These are phyloP conservation scores for Ophiostoma angusticollis DNA, from an alignment of 2,329 filamentous ascomycete genomes.

Conservation along the genomic window DNA sequence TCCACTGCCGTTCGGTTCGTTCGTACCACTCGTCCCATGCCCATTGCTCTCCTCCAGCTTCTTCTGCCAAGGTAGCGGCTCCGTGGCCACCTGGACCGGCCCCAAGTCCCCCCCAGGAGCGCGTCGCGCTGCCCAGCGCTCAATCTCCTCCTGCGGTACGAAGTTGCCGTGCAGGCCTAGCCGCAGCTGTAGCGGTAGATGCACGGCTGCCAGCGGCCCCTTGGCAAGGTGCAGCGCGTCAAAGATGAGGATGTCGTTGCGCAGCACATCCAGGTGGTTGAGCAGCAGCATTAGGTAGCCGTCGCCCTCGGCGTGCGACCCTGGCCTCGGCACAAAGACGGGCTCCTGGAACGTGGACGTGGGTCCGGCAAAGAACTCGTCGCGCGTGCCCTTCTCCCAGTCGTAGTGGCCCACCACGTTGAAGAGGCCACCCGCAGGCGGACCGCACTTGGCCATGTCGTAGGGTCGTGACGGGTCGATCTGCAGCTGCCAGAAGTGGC, in stretches of 20 bases:
- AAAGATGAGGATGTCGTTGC: constrained; percentile 32
- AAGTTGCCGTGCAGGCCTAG: constrained; percentile 32
- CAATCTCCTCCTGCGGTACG: constrained; percentile 29
- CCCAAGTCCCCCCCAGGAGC: constrained; percentile 25
- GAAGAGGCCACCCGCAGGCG: constrained; percentile 30
- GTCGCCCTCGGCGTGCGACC: constrained; percentile 31
- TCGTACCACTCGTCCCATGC: background rate
- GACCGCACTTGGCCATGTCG: constrained; percentile 31
- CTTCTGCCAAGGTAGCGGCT: constrained; percentile 27
- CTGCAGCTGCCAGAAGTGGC: constrained; percentile 33
- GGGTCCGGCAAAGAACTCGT: constrained; percentile 31
- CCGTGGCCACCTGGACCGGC: constrained; percentile 23
- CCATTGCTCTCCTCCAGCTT: background rate
- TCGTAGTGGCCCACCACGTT: constrained; percentile 34
- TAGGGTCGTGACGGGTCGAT: constrained; percentile 26
- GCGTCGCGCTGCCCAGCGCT: constrained; percentile 27
- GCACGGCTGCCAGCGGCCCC: constrained; percentile 27
- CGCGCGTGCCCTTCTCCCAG: constrained; percentile 24
- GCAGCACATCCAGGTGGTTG: constrained; percentile 31
- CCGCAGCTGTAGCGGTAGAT: constrained; percentile 28
- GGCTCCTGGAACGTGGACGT: constrained; percentile 40
- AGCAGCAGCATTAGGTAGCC: constrained; percentile 35
- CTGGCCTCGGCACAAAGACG: constrained; percentile 33
- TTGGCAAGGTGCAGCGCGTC: constrained; percentile 26
- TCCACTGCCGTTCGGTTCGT: background rate